Evolutionary conservation across 1,139 yeast species (phyloP), one percentile per base, ranked within the genome.

Genomic region (Williopsis jadinii): DNA sequence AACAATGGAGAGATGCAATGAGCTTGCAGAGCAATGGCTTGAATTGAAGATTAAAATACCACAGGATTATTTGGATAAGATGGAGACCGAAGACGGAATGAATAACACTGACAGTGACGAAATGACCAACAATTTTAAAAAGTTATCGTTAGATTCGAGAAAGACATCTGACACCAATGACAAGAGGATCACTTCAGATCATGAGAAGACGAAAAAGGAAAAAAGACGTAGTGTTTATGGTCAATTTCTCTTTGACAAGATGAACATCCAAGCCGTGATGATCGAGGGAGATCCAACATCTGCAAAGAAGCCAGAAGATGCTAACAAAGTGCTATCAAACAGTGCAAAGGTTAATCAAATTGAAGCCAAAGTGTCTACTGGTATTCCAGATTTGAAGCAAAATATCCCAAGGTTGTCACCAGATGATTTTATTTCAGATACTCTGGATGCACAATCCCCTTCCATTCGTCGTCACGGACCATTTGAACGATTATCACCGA

Each of bases 191-290:
- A 11, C 14, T 8, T 35, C 37, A n/a, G 33, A 15, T 9, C 15
- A 35, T 11, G 43, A 35, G 13, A 33, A 35, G 8, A 5, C 38
- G 4, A 40, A 38, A 31, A 45, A 47, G 27, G 54, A 51, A 26
- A 52, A 50, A 33, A 45, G 56, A 38, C 49, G 50, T 45, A 49
- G 55, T 34, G 42, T 51, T 32, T 55, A 63, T 30, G 70, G 68
- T 8, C 67, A 69, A 13, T 47, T 64, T 19, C 48, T 63, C 12
- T 48, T 62, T 44, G 59, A 61, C 27, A 64, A 61, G 40, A 57
- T 64, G 61, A 64, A 67, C 41, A 51, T 69, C 29, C 58, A 58
- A 41, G 72, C 75, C 0, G 59, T 68, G 1, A 54, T 65, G 41
- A 54, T 66, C 35, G 65, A 63, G 26, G 59, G 58, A 34, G 60